Base-by-base conservation (phyloP, 179 eudicot genomes). In the Sideroxylon spinosum region DNA sequence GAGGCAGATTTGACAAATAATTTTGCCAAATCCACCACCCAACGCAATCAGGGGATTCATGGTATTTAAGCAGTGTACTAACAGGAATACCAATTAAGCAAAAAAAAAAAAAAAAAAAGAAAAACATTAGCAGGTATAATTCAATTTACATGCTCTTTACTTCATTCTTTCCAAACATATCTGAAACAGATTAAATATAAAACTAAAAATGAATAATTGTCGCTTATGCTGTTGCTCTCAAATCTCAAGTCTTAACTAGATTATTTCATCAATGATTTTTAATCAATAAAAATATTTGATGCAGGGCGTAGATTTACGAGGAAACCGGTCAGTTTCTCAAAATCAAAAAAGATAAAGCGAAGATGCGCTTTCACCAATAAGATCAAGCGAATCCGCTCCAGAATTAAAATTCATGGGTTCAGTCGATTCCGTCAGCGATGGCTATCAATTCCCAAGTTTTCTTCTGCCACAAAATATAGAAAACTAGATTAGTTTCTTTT, bases 351-450 rank as follows among this genome's bases (percentile, higher is more conserved):
- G 66, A 78, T 81, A 48, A 79, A 69, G 75, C 76, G 81, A 83
- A 79, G 83, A 84, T 78, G 83, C 22, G 70, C 80, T 49, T 52
- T 92, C 77, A 78, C 60, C 73, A 90, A 74, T 32, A 87, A 87
- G 85, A 82, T 92, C 59, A 91, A 86, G 84, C 83, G 88, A 79
- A 80, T 85, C 61, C 88, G 86, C 68, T 88, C 88, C 68, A 85
- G 86, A 84, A 85, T 94, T 32, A 96, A 85, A 84, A 87, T 88
- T 76, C 91, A 71, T 28, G 79, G 86, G 65, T 88, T 93, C 78
- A 83, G 80, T 69, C 87, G 84, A 74, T 83, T 92, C 14, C 86
- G 78, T 5, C 83, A 81, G 67, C 84, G 76, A 53, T 92, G 91
- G 89, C 75, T 88, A 78, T 80, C 81, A 16, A 71, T 87, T 57